Evolutionary conservation across 768 basidiomycete genomes (phyloP), one percentile per base, ranked within the genome.

Genomic region (Termitomyces sp.): DNA sequence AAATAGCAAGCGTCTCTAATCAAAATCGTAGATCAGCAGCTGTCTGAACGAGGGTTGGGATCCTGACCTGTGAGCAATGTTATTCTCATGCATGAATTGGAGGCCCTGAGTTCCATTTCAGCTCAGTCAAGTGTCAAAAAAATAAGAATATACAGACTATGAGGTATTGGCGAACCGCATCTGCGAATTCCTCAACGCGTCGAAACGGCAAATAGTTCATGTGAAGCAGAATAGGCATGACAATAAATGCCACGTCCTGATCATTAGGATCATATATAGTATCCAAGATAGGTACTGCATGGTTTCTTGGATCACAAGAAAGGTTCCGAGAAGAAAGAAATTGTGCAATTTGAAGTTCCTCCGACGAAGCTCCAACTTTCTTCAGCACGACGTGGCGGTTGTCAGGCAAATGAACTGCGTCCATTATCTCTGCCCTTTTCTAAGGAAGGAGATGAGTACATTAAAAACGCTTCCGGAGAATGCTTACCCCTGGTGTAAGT

Each of bases 11-110:
- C 38, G 30, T 62, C 60, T 52, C 58, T 62, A 21, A 4, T 28
- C 12, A 17, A 21, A 17, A 5, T 5, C 15, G 8, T n/a, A 5
- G 6, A 38, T 38, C 35, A 45, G 46, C 2, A 0, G 19, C 7
- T n/a, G 6, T 21, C 1, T 9, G 15, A 38, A 15, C 21, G 24
- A 51, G 40, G 15, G 3, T 44, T 30, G 37, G 41, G 1, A 12
- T 14, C 17, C 30, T 22, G 17, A 60, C 64, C 64, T 53, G 65
- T 62, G 64, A n/a, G 63, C 61, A 56, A 59, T 51, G 54, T 65
- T 50, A 46, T 64, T 57, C 9, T 47, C 32, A 30, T 65, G 64
- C 63, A 65, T 61, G 42, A 65, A 65, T 38, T 59, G 57, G 17
- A 65, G 51, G 19, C 64, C 64, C 64, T 65, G 30, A 5, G 38